Base-by-base conservation (phyloP, 2,329 filamentous ascomycete species). In the Pseudophaeomoniella oleicola region DNA sequence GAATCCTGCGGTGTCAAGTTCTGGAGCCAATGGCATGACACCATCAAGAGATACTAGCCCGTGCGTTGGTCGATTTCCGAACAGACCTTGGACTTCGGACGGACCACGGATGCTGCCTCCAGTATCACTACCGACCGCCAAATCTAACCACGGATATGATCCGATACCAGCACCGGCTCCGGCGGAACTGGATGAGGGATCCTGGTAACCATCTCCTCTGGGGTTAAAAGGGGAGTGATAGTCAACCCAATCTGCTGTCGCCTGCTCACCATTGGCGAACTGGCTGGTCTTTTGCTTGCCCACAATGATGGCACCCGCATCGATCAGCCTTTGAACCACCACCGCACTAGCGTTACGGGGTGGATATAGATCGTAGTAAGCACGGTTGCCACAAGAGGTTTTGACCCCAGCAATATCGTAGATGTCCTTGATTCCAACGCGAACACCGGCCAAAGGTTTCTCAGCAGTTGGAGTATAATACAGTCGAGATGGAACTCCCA, bases 361-460 rank as follows among this genome's bases (percentile, higher is more conserved):
- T 1, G 60, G 56, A 37, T 74, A 69, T 2, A 79, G 52, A 19
- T 66, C 55, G 15, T 64, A 66, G 61, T 69, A 80, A 2, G 73
- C 67, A 19, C 69, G 58, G 37, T 73, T 78, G 0, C 75, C 76
- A 19, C 69, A 60, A 1, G 63, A 63, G 0, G 71, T 76, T 10
- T 62, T 62, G 0, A 76, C 51, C 2, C 76, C 76, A 15, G 64
- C 62, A 29, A 78, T 52, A 42, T 75, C 62, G 46, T 65, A 74
- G 33, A 77, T 71, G 44, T 80, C 76, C 50, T 80, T 81, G 37
- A 79, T 62, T 1, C 66, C 74, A 1, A 79, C 50, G 13, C 75
- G 64, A 3, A 76, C 64, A 13, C 76, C 75, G 4, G 71, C 68
- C 0, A 80, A 58, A 1, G 73, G 74, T 46, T 71, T 66, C n/a